These are phyloP conservation scores for Cylindrotheca fusiformis DNA, from an alignment of 108 stramenopile genomes.

Conservation along the genomic window DNA sequence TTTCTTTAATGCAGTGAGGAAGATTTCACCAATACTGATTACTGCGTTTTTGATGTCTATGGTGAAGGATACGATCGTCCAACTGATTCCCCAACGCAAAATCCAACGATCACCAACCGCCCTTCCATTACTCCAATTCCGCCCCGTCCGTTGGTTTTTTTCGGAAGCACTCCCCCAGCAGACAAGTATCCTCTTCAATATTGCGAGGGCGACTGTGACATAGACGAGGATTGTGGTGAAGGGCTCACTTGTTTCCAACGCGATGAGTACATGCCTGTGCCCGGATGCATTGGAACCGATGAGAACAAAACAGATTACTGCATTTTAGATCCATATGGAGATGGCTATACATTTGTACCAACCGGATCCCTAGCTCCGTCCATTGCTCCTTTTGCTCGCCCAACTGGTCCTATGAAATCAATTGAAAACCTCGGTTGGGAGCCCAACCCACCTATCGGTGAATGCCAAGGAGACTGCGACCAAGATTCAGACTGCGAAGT, in stretches of 20 bases:
- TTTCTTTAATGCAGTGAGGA: neutral
- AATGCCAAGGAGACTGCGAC: slow-evolving; percentile 50
- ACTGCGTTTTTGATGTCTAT: slow-evolving; percentile 38
- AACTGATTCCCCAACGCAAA: slow-evolving; percentile 16
- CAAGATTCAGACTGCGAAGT: slow-evolving; percentile 34
- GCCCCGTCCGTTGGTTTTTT: slow-evolving; percentile 11
- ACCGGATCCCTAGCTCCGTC: slow-evolving; percentile 14
- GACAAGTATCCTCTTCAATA: slow-evolving; percentile 17
- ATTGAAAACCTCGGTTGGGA: slow-evolving; percentile 34
- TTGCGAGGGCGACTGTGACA: slow-evolving; percentile 30
- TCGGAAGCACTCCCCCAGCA: slow-evolving; percentile 28
- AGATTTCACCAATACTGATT: slow-evolving; percentile 18
- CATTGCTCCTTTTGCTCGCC: slow-evolving; percentile 13
- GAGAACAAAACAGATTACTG: slow-evolving; percentile 30
- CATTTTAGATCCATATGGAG: slow-evolving; percentile 29
- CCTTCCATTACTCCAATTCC: slow-evolving; percentile 21
- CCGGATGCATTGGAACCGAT: slow-evolving; percentile 36
- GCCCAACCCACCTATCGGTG: slow-evolving; percentile 15
- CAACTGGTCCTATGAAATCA: slow-evolving; percentile 1
- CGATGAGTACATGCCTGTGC: slow-evolving; percentile 24
- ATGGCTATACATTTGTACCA: slow-evolving; percentile 27
- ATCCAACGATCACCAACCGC: slow-evolving; percentile 22
- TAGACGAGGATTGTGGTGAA: slow-evolving; percentile 6
- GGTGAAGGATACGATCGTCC: slow-evolving; percentile 15
- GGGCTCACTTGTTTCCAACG: slow-evolving; percentile 40